phyloP scores from a whole-genome alignment of 768 basidiomycete genomes.

The Tricholoma terreum region DNA sequence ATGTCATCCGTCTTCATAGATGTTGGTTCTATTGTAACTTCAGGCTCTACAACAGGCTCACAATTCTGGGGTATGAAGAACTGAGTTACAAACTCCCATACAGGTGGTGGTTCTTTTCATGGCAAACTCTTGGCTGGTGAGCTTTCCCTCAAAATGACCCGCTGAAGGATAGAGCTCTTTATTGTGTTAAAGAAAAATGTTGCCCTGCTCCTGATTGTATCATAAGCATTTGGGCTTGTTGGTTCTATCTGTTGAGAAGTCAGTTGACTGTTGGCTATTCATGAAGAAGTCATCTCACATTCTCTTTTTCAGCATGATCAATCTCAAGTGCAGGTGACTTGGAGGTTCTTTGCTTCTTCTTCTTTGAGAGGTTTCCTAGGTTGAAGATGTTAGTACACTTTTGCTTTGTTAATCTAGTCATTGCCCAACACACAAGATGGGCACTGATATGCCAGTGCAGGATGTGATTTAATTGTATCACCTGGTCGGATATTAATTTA shows the following conservation, averaged over 20 bases:
- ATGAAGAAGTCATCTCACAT: neutral
- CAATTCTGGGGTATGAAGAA: too few species aligned
- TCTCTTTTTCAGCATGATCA: neutral
- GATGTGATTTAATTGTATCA: neutral
- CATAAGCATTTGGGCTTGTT: too few species aligned
- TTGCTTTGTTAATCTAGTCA: too few species aligned
- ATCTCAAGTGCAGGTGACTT: neutral
- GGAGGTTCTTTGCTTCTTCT: neutral
- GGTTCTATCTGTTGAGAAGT: neutral
- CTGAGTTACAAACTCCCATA: neutral
- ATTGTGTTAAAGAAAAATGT: too few species aligned
- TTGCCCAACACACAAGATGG: neutral
- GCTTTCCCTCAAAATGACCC: neutral
- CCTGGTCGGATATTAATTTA: neutral
- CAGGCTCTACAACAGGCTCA: too few species aligned
- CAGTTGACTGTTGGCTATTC: neutral
- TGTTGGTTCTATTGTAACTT: too few species aligned
- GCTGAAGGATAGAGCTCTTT: too few species aligned
- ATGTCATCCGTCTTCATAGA: neutral
- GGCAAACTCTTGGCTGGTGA: neutral
- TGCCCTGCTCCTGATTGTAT: too few species aligned
- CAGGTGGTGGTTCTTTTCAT: neutral
- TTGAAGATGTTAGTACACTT: too few species aligned
- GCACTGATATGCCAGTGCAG: neutral
- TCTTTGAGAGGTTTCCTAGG: too few species aligned